These are phyloP conservation scores for Sugiyamaella pinicola DNA, from an alignment of 1,139 yeast species.

Conservation along the genomic window DNA sequence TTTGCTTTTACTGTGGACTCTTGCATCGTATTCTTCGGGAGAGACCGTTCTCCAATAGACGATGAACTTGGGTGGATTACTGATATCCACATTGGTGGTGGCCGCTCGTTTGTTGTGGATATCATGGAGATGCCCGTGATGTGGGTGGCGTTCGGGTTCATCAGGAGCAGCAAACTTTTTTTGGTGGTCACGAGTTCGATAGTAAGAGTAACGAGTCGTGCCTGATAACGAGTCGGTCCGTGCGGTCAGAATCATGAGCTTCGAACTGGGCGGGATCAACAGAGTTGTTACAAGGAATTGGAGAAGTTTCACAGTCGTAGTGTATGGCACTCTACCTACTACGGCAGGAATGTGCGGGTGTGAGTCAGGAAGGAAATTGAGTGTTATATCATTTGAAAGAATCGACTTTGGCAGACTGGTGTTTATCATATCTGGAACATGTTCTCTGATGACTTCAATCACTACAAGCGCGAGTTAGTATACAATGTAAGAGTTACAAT, in stretches of 20 bases:
- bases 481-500: neutral
- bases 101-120: neutral
- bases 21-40: slow-evolving; percentile 17
- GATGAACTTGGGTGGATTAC: slow-evolving; percentile 26
- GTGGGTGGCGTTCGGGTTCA: neutral
- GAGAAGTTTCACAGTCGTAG: slow-evolving; percentile 46
- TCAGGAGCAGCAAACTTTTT: slow-evolving; percentile 10
- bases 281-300: slow-evolving; percentile 37
- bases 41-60: slow-evolving; percentile 34
- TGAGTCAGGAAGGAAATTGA: slow-evolving; percentile 66
- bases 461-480: slow-evolving; percentile 32
- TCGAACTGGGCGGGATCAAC: slow-evolving; percentile 36
- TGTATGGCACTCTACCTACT: slow-evolving; percentile 61
- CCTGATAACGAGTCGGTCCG: slow-evolving; percentile 21
- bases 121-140: slow-evolving; percentile 8
- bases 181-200: slow-evolving; percentile 15
- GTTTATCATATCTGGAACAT: slow-evolving; percentile 61
- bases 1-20: neutral
- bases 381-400: slow-evolving; percentile 55
- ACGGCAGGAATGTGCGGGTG: slow-evolving; percentile 62
- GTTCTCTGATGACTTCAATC: slow-evolving; percentile 52
- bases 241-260: slow-evolving; percentile 32
- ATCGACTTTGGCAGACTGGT: slow-evolving; percentile 53
- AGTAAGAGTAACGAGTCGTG: slow-evolving; percentile 14
- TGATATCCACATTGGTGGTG: neutral